Percentiles rank a stretch among this genome's conserved stretches.
Conservation (phyloP, 805 yeast species). For the Tetrapisispora pingtungensis region DNA sequence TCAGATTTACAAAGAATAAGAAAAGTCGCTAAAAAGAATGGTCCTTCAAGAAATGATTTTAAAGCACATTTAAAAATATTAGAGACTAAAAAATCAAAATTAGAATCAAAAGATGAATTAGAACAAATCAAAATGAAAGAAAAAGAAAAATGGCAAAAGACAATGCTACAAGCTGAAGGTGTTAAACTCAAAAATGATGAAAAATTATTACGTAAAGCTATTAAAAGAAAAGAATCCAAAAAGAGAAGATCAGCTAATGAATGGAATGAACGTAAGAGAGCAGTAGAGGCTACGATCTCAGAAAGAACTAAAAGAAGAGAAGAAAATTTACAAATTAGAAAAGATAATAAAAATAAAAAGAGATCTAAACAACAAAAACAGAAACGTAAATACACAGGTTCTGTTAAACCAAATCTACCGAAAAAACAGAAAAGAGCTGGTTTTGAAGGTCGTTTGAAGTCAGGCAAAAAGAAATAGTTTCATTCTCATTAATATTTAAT, state of each 20-base stretch:
- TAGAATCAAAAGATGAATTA: conserved; percentile 52
- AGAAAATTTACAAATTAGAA: conserved; percentile 77
- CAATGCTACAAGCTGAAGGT: conserved; percentile 82
- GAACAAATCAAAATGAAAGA: conserved; percentile 48
- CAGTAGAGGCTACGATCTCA: conserved; percentile 62
- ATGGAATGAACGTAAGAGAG: conserved; percentile 84
- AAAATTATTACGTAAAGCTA: conserved; percentile 70
- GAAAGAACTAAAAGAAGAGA: conserved; percentile 82
- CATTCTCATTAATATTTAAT: background rate
- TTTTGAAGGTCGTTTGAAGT: conserved; percentile 60
- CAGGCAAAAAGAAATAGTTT: conserved; percentile 17
- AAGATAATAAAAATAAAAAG: conserved; percentile 74
- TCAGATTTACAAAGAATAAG: conserved; percentile 56
- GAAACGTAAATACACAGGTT: conserved; percentile 52
- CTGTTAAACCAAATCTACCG: conserved; percentile 33
- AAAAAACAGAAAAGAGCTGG: conserved; percentile 55
- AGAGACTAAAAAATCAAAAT: conserved; percentile 60
- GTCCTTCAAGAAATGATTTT: conserved; percentile 77
- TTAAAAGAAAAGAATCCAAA: conserved; percentile 71
- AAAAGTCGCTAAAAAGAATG: conserved; percentile 48
- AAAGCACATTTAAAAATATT: conserved; percentile 70
- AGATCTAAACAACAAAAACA: conserved; percentile 64
- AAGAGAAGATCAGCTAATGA: conserved; percentile 82
- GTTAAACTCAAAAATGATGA: conserved; percentile 84
- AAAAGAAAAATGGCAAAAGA: conserved; percentile 76